Base-by-base conservation (phyloP, 1,284 basidiomycete species). In the Crucibulum parvulum region DNA sequence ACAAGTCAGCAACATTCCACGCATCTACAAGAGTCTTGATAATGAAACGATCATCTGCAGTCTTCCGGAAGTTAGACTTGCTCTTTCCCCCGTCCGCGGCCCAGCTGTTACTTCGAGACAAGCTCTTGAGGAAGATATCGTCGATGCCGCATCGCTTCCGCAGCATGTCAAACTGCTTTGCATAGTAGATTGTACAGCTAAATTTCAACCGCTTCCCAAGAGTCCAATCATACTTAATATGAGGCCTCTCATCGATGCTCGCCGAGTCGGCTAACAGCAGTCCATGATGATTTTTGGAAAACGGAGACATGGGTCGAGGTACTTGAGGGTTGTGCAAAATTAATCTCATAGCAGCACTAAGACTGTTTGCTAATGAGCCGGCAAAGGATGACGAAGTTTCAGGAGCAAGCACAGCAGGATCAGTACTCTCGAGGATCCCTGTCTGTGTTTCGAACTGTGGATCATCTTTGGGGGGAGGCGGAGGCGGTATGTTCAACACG, bases 1-100 rank as follows among this genome's bases (percentile, higher is more conserved):
- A 92, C 91, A 91, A 74, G 74, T 94, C 92, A 7, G 89, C 89
- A 39, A 92, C 91, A 70, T 92, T 92, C 91, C 91, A 93, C 10
- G 91, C 90, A 73, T 90, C 88, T 6, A 93, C 88, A 57, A 93
- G 75, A 11, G 91, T 91, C 82, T 94, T 93, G 78, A 93, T 89
- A 65, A 94, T 88, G 70, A 89, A 92, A 59, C 86, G 79, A 65
- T 90, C 86, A 70, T 94, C 92, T 15, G 76, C 70, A 47, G 90
- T 92, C 81, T 90, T 91, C 88, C 90, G 92, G 69, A 93, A 94
- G 63, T 89, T 87, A 5, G 87, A 87, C 68, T 81, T 84, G 72
- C 88, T 90, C 81, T 90, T 90, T 11, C 89, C 89, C 2, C 88
- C 88, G 55, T 90, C 86, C 0, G 91, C 90, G 3, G 81, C 76